phyloP scores from a whole-genome alignment of 2,329 filamentous ascomycete species.

The Fusarium sp. region DNA sequence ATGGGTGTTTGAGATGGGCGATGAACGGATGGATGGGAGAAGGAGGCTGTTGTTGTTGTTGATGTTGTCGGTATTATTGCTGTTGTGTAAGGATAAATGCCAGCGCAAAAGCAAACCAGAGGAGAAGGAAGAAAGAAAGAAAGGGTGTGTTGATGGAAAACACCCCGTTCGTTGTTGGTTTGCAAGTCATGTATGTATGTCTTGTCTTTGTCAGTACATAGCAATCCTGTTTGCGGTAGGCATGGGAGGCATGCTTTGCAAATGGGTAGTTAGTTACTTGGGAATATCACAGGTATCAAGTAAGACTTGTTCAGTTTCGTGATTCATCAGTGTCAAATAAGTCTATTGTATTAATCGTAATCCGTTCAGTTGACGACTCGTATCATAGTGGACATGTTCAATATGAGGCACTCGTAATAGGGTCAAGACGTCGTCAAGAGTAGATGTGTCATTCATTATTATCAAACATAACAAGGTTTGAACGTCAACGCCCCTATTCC shows the following conservation, averaged over 20 bases:
- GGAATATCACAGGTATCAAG: background rate
- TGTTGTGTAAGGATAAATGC: background rate
- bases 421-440: background rate
- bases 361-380: background rate
- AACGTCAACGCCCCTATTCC: slow-evolving; percentile 15
- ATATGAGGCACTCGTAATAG: background rate
- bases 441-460: slow-evolving; percentile 18
- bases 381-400: background rate
- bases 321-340: background rate
- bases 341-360: background rate
- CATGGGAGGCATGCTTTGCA: background rate
- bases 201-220: background rate
- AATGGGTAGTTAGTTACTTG: background rate
- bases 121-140: background rate
- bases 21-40: slow-evolving; percentile 4
- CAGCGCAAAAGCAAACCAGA: background rate
- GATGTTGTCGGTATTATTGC: background rate
- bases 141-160: background rate
- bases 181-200: background rate
- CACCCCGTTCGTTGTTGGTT: background rate
- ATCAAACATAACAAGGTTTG: slow-evolving; percentile 8
- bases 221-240: background rate
- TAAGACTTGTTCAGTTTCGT: background rate
- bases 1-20: slow-evolving; percentile 9
- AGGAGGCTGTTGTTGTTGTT: background rate